phyloP scores from a whole-genome alignment of 2,329 filamentous ascomycete genomes.

The Calonectria honghensis region DNA sequence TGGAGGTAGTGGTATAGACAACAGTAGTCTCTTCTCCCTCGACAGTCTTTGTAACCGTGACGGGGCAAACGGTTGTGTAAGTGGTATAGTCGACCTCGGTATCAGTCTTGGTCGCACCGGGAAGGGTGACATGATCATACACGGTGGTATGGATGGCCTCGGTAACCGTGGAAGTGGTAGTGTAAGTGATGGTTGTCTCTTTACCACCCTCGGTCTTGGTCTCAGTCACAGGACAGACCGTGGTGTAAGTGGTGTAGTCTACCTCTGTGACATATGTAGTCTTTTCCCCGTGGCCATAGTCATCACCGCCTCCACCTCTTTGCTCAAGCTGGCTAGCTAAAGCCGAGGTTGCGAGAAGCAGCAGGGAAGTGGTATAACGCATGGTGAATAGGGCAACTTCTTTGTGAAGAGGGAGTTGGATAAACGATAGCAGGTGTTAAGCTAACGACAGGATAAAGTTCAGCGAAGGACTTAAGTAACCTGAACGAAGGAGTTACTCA shows the following conservation, averaged over 20 bases:
- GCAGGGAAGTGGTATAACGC: constrained; percentile 52
- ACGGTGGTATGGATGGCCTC: constrained; percentile 58
- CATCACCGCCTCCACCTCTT: constrained; percentile 41
- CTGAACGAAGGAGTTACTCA: constrained; percentile 57
- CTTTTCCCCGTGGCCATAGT: constrained; percentile 40
- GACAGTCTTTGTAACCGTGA: constrained; percentile 59
- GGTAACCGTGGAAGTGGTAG: constrained; percentile 67
- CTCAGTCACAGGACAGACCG: constrained; percentile 67
- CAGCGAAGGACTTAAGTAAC: constrained; percentile 57
- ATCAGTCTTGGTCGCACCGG: constrained; percentile 61
- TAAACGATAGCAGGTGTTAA: constrained; percentile 47
- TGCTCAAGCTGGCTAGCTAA: constrained; percentile 48
- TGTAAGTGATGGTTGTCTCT: constrained; percentile 49
- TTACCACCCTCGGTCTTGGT: constrained; percentile 62
- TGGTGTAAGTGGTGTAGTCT: constrained; percentile 61
- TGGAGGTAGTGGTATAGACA: constrained; percentile 66
- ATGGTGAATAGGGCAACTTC: constrained; percentile 45
- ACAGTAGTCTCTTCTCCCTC: constrained; percentile 56
- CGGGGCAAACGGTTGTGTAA: constrained; percentile 62
- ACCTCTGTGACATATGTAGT: constrained; percentile 34
- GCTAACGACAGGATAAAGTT: constrained; percentile 46
- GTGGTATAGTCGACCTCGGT: constrained; percentile 51
- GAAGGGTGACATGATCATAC: constrained; percentile 63
- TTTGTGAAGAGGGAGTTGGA: constrained; percentile 46
- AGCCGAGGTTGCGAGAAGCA: constrained; percentile 53